Percentiles rank a stretch among this genome's conserved stretches.
Conservation (phyloP, 331 rosid genomes). For the Prunus yedoensis region DNA sequence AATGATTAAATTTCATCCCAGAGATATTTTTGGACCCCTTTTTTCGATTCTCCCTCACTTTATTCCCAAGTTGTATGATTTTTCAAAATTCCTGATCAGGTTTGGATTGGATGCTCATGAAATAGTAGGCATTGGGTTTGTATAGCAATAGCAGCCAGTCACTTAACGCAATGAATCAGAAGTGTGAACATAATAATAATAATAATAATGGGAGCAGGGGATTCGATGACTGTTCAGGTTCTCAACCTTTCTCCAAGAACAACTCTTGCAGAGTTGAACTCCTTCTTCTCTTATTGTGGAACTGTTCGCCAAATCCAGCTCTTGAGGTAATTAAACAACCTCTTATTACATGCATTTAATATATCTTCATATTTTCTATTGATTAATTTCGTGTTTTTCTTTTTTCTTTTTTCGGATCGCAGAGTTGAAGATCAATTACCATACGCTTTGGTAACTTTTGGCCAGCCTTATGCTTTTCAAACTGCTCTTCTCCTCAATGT, state of each 20-base stretch:
- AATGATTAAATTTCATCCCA: too few relatives aligned
- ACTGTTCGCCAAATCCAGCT: constrained; percentile 22
- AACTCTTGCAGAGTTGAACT: constrained; percentile 5
- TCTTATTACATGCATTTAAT: background rate
- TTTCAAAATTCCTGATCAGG: background rate
- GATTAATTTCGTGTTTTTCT: background rate
- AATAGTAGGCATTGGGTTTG: background rate
- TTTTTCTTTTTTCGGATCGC: background rate
- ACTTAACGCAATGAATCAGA: too few relatives aligned
- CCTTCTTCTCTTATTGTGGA: constrained; percentile 36
- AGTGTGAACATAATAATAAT: background rate
- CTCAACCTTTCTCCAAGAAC: constrained; percentile 19
- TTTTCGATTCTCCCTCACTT: background rate
- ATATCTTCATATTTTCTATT: background rate
- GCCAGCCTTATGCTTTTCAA: constrained; percentile 35
- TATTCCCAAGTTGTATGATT: background rate
- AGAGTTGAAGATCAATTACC: constrained; percentile 14
- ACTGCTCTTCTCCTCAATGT: constrained; percentile 38
- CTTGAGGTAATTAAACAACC: constrained; percentile 7
- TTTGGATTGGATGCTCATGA: background rate
- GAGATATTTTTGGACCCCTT: too few relatives aligned
- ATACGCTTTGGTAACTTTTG: constrained; percentile 28
- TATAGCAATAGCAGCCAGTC: background rate
- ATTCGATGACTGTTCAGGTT: constrained; percentile 22
- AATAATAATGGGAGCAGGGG: background rate